Evolutionary conservation across 352 stramenopile genomes (phyloP).

Genomic region (Phytophthora pini): DNA sequence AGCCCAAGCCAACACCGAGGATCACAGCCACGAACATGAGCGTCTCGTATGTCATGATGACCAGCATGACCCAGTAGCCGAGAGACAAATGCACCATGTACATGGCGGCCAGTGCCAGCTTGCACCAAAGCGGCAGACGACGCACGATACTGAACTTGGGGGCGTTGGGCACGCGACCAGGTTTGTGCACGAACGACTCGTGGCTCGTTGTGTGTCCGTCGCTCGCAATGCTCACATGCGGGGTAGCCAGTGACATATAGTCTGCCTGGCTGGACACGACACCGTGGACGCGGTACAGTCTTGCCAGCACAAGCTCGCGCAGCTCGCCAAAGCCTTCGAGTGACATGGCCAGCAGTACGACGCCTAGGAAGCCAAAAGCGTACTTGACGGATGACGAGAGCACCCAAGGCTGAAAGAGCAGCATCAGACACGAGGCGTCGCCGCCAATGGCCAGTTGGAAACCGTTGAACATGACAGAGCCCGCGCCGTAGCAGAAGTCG

Average conservation of each 20-base stretch:
- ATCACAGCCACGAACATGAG: conserved; percentile 83
- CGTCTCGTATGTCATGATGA: conserved; percentile 89
- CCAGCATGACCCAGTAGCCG: conserved; percentile 87
- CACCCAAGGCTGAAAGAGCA: conserved; percentile 86
- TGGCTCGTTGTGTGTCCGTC: conserved; percentile 7
- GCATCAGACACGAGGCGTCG: conserved; percentile 64
- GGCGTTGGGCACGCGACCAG: conserved; percentile 25
- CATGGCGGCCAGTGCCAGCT: conserved; percentile 58
- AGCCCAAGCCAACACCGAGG: conserved; percentile 71
- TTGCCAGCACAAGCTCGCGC: conserved; percentile 51
- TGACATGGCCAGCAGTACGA: conserved; percentile 70
- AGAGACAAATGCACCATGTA: conserved; percentile 84
- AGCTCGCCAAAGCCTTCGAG: conserved; percentile 71
- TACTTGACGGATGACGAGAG: conserved; percentile 74
- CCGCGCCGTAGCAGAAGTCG: conserved; percentile 66
- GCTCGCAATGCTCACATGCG: conserved; percentile 25
- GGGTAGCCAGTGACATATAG: conserved; percentile 60
- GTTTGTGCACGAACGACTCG: conserved; percentile 35
- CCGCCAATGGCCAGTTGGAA: conserved; percentile 78
- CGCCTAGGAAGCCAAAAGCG: conserved; percentile 73
- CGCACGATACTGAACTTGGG: conserved; percentile 52
- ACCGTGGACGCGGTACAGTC: conserved; percentile 61
- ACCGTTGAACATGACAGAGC: conserved; percentile 87
- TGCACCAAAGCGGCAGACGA: conserved; percentile 66
- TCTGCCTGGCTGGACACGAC: conserved; percentile 65